These are phyloP conservation scores for Epichloe scottii DNA, from an alignment of 2,329 filamentous ascomycete species.

Conservation along the genomic window DNA sequence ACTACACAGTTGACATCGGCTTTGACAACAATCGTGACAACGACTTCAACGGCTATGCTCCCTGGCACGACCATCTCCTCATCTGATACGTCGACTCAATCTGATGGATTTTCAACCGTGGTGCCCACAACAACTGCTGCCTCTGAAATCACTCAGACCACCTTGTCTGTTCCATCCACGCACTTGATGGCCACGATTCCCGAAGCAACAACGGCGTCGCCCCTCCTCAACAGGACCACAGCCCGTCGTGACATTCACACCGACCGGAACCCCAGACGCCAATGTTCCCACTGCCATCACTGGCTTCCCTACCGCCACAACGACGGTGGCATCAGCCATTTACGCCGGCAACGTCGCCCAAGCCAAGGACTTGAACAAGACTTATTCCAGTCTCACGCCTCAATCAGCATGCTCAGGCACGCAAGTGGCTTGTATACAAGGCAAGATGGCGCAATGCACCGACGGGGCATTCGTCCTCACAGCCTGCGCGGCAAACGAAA, in stretches of 20 bases:
- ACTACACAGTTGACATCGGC: background rate
- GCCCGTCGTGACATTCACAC: slow-evolving; percentile 8
- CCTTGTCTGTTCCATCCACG: background rate
- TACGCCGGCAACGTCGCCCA: slow-evolving; percentile 33
- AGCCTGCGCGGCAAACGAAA: slow-evolving; percentile 21
- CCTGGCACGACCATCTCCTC: background rate
- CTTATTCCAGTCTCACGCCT: slow-evolving; percentile 31
- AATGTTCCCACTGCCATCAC: slow-evolving; percentile 30
- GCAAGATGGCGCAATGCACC: slow-evolving; percentile 35
- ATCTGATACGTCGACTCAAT: background rate
- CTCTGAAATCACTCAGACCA: background rate
- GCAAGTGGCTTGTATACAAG: slow-evolving; percentile 41
- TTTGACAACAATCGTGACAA: background rate
- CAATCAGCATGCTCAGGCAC: slow-evolving; percentile 32
- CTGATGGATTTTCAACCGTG: background rate
- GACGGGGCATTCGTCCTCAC: slow-evolving; percentile 29
- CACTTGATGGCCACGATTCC: background rate
- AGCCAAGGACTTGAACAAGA: slow-evolving; percentile 33
- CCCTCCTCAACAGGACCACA: slow-evolving; percentile 2
- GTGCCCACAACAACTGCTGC: background rate
- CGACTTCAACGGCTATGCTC: background rate
- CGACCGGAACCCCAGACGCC: slow-evolving; percentile 25
- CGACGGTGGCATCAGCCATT: slow-evolving; percentile 27
- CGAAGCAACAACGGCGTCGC: background rate
- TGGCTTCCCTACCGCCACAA: slow-evolving; percentile 23